Conservation (phyloP, 2,329 filamentous ascomycete genomes). For the Aspergillus sp. region DNA sequence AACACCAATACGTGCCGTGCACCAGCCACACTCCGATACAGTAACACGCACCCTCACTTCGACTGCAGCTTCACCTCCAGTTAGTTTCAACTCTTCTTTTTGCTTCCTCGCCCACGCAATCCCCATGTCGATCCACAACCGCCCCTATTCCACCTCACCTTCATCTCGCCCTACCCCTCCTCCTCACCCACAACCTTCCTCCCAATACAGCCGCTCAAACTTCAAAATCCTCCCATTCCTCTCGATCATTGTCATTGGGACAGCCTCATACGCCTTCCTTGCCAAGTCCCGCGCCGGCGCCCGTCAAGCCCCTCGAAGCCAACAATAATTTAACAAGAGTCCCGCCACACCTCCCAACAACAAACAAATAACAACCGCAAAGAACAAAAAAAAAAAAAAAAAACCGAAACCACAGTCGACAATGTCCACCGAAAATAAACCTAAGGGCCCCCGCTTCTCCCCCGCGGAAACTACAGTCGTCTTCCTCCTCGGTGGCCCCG, state of each 20-base stretch:
- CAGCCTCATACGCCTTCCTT: slow-evolving; percentile 52
- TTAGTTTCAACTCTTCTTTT: not conserved
- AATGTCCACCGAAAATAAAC: slow-evolving; percentile 27
- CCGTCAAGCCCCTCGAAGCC: not conserved
- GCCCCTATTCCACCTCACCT: slow-evolving; percentile 3
- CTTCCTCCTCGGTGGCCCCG: slow-evolving; percentile 94
- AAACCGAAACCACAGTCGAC: not conserved
- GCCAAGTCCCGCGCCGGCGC: slow-evolving; percentile 50
- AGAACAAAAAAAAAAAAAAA: not conserved
- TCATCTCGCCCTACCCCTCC: slow-evolving; percentile 10
- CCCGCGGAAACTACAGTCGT: slow-evolving; percentile 82
- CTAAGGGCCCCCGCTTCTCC: slow-evolving; percentile 69
- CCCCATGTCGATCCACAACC: slow-evolving; percentile 4
- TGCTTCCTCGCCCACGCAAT: not conserved
- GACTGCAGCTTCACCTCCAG: not conserved
- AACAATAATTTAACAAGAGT: not conserved
- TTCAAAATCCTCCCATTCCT: slow-evolving; percentile 46
- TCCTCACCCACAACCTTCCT: slow-evolving; percentile 9
- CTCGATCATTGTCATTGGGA: slow-evolving; percentile 48
- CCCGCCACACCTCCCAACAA: not conserved
- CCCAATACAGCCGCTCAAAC: slow-evolving; percentile 34
- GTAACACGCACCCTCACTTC: not conserved
- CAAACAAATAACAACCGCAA: not conserved
- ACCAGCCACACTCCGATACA: not conserved
- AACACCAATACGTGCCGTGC: not conserved